Evolutionary conservation across 1,139 yeast genomes (phyloP), one percentile per base, ranked within the genome.

Genomic region (Tardiomyces digboiensis): DNA sequence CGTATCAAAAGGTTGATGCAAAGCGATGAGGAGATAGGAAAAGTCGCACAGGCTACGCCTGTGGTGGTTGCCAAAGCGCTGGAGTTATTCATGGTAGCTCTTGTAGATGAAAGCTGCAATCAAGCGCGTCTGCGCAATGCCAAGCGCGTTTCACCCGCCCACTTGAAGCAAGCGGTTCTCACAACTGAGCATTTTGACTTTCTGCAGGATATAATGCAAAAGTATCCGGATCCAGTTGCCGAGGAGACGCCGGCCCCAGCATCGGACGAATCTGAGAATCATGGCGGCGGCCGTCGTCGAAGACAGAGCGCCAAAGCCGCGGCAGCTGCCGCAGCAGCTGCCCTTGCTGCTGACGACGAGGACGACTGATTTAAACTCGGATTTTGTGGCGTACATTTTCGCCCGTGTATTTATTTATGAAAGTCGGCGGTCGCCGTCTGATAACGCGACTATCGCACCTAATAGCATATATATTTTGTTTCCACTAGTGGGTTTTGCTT

Each of bases 41-140:
- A 91, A 63, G 98, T 93, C 14, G 97, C 98, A 8, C 97, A 89
- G 61, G 97, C 97, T 3, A 91, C 98, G 2, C 99, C 99, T 0
- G 83, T 91, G 20, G 89, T 89, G 23, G 96, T 91, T 12, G 97
- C 98, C 8, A 75, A 96, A 51, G 96, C 97, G 0, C 71, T 91
- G 45, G 98, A 91, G 65, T 76, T 87, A 49, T 91, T 91, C 61
- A 79, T 91, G 76, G 88, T 95, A 45, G 78, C 91, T 47, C 72
- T 93, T 49, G 95, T 91, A 43, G 91, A 85, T 56, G 89, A 85
- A 42, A 76, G 95, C 16, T 80, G 87, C 43, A 73, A 76, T 40
- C 88, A 85, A 55, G 95, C 97, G 8, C 77, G 80, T 46, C 70
- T 72, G 45, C 75, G 78, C 46, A 94, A 93, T 14, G 82, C 82